A percentile compares a stretch with the other conserved stretches of the same genome.
These are phyloP conservation scores for Nematocida sp. DNA, from an alignment of 371 early-diverging fungal species.

Conservation along the genomic window DNA sequence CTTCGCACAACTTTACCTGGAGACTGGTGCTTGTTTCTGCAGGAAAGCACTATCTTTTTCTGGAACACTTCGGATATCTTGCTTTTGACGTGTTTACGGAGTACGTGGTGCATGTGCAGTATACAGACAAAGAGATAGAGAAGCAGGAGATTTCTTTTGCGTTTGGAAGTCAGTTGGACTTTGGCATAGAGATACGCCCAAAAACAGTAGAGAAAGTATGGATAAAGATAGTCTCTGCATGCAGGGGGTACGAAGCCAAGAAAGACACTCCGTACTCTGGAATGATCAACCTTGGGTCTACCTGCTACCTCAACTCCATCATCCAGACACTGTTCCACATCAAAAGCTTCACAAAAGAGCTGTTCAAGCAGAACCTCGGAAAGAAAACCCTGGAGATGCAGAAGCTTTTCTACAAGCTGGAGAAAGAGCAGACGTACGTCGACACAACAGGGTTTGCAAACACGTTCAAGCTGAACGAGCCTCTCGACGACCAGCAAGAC, in stretches of 20 bases:
- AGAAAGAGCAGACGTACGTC: constrained; percentile 29
- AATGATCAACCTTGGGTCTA: constrained; percentile 91
- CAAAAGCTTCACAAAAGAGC: constrained; percentile 75
- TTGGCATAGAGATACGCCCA: constrained; percentile 13
- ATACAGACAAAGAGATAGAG: constrained; percentile 39
- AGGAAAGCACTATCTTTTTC: constrained; percentile 26
- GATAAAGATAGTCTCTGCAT: constrained; percentile 19
- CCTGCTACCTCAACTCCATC: constrained; percentile 97
- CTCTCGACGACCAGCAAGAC: constrained; percentile 63
- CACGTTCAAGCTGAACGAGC: constrained; percentile 43
- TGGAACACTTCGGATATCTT: constrained; percentile 45
- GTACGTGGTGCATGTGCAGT: constrained; percentile 19
- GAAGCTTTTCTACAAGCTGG: constrained; percentile 51
- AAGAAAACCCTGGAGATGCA: constrained; percentile 50
- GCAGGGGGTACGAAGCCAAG: constrained; percentile 45
- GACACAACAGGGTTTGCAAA: constrained; percentile 30
- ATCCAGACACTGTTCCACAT: constrained; percentile 91
- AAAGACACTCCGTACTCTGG: constrained; percentile 78
- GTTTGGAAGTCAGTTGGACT: constrained; percentile 42
- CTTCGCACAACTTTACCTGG: constrained; percentile 38
- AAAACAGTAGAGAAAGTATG: constrained; percentile 20
- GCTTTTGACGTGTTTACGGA: constrained; percentile 49
- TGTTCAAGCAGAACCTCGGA: constrained; percentile 25
- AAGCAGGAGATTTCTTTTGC: constrained; percentile 36
- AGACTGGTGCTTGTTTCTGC: constrained; percentile 4